Evolutionary conservation across 805 yeast species (phyloP), one percentile per base, ranked within the genome.

Genomic region (Zygotorulaspora florentina): DNA sequence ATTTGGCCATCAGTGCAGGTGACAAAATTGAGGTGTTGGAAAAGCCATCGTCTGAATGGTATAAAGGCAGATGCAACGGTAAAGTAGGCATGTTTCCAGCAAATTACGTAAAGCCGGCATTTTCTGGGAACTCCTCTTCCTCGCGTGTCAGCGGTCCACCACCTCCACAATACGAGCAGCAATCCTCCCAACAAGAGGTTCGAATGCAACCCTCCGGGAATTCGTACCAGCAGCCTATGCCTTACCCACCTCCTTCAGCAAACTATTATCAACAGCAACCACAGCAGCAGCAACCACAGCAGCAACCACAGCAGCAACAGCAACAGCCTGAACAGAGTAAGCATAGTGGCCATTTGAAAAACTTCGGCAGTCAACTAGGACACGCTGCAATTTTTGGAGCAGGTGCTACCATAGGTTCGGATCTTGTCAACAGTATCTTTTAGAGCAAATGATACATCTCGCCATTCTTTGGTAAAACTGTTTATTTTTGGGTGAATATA

Each of bases 331-430:
- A 59, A 40, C 66, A 56, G 27, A 61, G 61, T n/a, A 61, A 61
- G 13, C 68, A 65, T 27, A n/a, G n/a, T n/a, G 64, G 63, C 16
- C 61, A 56, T 16, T 52, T 83, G 47, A 79, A 79, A 66, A 82
- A 76, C 58, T 79, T 87, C 55, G 95, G 95, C 20, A 75, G 85
- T 52, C 84, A 87, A 66, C 69, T 90, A 48, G 96, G 96, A 48
- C 81, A 88, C 55, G 95, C 97, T n/a, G 90, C 95, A 29, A 79
- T 90, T 40, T 91, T 88, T 54, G 97, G 97, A 67, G 96, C 96
- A 8, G 98, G 98, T 72, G 96, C 97, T 33, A 83, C 96, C 1
- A 73, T 90, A 44, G 98, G 98, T 60, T 76, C 87, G 37, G 88
- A 85, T 58, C 57, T 91, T 42, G 87, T 90, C 34, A 80, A 85